Base-by-base conservation (phyloP, 371 early-diverging fungal genomes). In the Mortierella polycephala region DNA sequence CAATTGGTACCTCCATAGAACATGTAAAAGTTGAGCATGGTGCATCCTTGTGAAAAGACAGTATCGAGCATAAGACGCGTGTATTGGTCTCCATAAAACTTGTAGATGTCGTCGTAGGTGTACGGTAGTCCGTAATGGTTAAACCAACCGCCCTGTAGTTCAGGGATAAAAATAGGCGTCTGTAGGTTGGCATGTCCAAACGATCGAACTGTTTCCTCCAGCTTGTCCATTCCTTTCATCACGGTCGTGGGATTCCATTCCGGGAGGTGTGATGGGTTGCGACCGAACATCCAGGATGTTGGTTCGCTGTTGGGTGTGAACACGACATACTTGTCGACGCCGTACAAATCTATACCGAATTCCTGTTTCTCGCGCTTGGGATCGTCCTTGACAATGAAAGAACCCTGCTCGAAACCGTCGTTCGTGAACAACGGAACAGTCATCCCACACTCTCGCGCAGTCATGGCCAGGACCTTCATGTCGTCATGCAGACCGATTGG, bases 1-100 rank as follows among this genome's bases (percentile, higher is more conserved):
- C 93, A 93, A 56, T 94, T 94, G 4, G 94, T 94, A 9, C 94
- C 94, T n/a, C 94, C 94, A 67, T 93, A 94, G 23, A 84, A 84
- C 89, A 93, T 94, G 77, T 94, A 93, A 45, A 90, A 67, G 74
- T 86, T 91, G 20, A 85, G 64, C 79, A 89, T 88, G 1, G 92
- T 92, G 7, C 85, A 84, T 13, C 93, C 93, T 72, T 94, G 94
- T 3, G 94, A 88, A 2, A 92, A 66, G 7, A 83, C 79, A 2
- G 89, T 85, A 23, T 94, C 93, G 41, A 88, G 70, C 14, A 93
- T 56, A 9, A 88, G 62, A 8, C 86, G 84, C 8, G 94, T 94
- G 67, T 91, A 93, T 20, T 88, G 81, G 58, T 90, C 89, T 1
- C 94, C 94, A 64, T 89, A 94, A 68, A 82, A 94, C 53, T 89